Conservation (phyloP, 495 filamentous ascomycete species). For the Penicillium soppii region DNA sequence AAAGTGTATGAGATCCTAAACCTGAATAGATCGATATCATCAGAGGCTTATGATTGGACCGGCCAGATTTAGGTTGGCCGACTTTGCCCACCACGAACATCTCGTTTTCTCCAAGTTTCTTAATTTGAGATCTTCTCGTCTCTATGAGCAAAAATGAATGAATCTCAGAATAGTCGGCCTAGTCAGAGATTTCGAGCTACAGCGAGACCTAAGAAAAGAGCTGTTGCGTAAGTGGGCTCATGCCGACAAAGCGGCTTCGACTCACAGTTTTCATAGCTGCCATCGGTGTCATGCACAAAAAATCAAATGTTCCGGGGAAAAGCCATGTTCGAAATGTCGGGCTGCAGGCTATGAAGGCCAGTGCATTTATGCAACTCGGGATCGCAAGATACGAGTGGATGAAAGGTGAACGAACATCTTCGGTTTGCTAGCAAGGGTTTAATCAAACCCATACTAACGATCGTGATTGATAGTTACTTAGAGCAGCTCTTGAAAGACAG, state of each 20-base stretch:
- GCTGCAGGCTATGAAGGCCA: slow-evolving; percentile 27
- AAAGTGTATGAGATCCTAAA: neutral
- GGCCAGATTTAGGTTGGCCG: neutral
- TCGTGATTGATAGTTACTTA: slow-evolving; percentile 23
- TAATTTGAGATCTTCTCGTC: neutral
- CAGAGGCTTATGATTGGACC: neutral
- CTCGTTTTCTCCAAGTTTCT: neutral
- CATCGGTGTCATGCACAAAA: slow-evolving; percentile 40
- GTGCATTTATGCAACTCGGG: slow-evolving; percentile 35
- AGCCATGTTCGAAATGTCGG: slow-evolving; percentile 37
- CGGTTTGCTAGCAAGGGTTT: neutral
- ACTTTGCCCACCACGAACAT: neutral
- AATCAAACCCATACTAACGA: neutral
- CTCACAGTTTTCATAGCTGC: slow-evolving; percentile 23
- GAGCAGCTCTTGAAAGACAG: slow-evolving; percentile 33
- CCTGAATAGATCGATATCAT: neutral
- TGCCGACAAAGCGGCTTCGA: neutral
- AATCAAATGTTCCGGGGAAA: slow-evolving; percentile 41
- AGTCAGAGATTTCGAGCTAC: neutral
- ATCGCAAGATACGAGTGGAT: slow-evolving; percentile 37
- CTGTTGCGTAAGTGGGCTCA: slow-evolving; percentile 7
- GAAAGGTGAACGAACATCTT: slow-evolving; percentile 33
- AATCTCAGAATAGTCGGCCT: neutral
- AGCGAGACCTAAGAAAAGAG: slow-evolving; percentile 14
- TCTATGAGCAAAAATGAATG: neutral